Base-by-base conservation (phyloP, 495 filamentous ascomycete genomes). In the Penicillium desertorum region DNA sequence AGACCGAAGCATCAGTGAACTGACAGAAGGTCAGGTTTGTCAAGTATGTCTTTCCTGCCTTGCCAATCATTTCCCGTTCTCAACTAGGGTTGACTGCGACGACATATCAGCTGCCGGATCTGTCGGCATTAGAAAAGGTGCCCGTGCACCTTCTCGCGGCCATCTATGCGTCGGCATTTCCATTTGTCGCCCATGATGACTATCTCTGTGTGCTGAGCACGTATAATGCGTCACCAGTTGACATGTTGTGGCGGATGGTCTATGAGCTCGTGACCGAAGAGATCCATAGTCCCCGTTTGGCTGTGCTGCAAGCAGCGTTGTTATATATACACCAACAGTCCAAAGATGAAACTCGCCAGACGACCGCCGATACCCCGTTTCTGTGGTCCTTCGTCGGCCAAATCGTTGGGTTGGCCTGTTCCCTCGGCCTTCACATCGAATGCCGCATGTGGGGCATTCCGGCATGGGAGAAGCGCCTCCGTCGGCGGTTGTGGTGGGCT, bases 391-490 rank as follows among this genome's bases (percentile, higher is more conserved):
- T 71, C 23, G 62, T 76, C 25, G 72, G 72, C 32, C 69, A 66
- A 51, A 54, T 70, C 17, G 69, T 75, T 7, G 71, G 65, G 9
- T 45, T 75, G 3, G 68, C 71, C 2, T 61, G 58, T 19, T 68
- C 66, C 11, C 81, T 96, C 6, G 91, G 91, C 23, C 78, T 96
- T 46, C 92, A 96, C 67, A 83, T 93, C 10, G 91, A 96, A 69
- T 93, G 89, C 69, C 84, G 86, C n/a, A 77, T 80, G 51, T 95
- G 92, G 91, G 88, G 88, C 57, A 91, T 96, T 41, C 92, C 92
- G 6, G 75, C 77, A 1, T 96, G 92, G 92, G 92, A 96, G 67
- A 84, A 86, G 49, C 88, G 90, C 1, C 73, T 96, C 36, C 81
- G 91, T 46, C 90, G 92, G 66, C 84, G 92, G 25, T 77, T 96